A percentile compares a stretch with the other conserved stretches of the same genome.
phyloP scores from a whole-genome alignment of 2,329 filamentous ascomycete species.

The Coniochaeta sp. region DNA sequence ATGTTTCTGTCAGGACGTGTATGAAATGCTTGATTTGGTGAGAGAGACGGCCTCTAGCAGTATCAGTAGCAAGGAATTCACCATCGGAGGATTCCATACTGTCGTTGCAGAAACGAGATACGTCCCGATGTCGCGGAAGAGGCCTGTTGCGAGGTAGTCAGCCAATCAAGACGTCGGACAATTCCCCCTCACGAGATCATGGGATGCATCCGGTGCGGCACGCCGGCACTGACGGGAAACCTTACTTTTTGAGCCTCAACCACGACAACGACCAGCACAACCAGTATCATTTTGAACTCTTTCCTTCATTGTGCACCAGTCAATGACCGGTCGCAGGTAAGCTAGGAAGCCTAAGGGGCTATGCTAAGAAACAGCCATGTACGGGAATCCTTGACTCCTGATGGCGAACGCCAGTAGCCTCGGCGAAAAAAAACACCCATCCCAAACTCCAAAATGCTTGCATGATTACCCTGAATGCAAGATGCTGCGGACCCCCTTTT shows the following conservation, averaged over 20 bases:
- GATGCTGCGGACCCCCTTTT: neutral
- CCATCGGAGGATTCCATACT: no score
- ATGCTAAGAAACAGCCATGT: neutral
- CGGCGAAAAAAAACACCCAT: neutral
- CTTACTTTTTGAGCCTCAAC: neutral
- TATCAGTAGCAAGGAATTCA: no score
- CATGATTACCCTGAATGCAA: neutral
- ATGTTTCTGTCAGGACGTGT: no score
- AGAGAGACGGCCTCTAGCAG: no score
- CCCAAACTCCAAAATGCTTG: neutral
- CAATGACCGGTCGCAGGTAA: neutral
- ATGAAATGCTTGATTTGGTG: no score
- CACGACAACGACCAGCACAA: no score
- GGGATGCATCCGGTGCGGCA: neutral
- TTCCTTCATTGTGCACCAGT: neutral
- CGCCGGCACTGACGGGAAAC: neutral
- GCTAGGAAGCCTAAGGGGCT: neutral
- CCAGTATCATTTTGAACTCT: neutral
- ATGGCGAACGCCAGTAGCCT: neutral
- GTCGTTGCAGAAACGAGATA: no score
- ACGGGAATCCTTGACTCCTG: no score
- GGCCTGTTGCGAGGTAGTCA: neutral
- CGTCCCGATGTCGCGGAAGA: neutral
- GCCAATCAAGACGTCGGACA: neutral
- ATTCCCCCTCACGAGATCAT: neutral